Evolutionary conservation across 2,329 filamentous ascomycete genomes (phyloP).

Genomic region (Mycogone perniciosa): DNA sequence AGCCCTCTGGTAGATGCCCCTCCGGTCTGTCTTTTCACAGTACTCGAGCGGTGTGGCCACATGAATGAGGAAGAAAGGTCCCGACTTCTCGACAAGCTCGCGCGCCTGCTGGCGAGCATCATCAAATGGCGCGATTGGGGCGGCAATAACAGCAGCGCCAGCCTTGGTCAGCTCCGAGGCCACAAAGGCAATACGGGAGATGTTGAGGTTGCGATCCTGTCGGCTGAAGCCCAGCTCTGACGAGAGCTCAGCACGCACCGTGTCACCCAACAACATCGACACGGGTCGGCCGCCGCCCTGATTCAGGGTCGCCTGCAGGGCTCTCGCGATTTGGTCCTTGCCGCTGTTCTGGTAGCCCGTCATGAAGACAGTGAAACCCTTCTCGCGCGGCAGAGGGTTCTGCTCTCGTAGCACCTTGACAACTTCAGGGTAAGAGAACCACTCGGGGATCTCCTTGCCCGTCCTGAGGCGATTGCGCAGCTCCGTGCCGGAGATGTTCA

Average conservation of each 20-base stretch:
- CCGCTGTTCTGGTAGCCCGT: conserved; percentile 95
- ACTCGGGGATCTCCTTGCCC: conserved; percentile 92
- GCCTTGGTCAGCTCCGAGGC: conserved; percentile 89
- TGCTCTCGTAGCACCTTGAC: conserved; percentile 94
- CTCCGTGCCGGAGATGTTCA: conserved; percentile 84
- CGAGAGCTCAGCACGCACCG: conserved; percentile 85
- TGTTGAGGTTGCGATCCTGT: conserved; percentile 90
- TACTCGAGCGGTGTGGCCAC: conserved; percentile 89
- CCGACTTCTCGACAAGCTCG: conserved; percentile 79
- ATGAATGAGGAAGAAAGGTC: conserved; percentile 91
- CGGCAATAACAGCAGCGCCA: conserved; percentile 90
- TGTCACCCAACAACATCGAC: conserved; percentile 91
- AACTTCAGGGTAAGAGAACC: conserved; percentile 99
- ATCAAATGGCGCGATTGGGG: conserved; percentile 92
- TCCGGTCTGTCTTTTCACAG: conserved; percentile 91
- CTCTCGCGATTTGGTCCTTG: conserved; percentile 94
- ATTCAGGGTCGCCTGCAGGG: conserved; percentile 94
- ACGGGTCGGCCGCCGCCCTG: conserved; percentile 95
- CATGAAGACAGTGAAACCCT: conserved; percentile 98
- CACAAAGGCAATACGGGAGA: conserved; percentile 93
- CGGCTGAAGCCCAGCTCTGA: conserved; percentile 92
- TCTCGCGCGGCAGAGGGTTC: conserved; percentile 81
- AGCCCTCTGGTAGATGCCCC: conserved; percentile 80
- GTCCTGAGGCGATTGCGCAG: conserved; percentile 86
- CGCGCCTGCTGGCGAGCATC: conserved; percentile 67